These are phyloP conservation scores for Pelargonium myrrhifolium DNA, from an alignment of 441 rosid species.

Conservation along the genomic window DNA sequence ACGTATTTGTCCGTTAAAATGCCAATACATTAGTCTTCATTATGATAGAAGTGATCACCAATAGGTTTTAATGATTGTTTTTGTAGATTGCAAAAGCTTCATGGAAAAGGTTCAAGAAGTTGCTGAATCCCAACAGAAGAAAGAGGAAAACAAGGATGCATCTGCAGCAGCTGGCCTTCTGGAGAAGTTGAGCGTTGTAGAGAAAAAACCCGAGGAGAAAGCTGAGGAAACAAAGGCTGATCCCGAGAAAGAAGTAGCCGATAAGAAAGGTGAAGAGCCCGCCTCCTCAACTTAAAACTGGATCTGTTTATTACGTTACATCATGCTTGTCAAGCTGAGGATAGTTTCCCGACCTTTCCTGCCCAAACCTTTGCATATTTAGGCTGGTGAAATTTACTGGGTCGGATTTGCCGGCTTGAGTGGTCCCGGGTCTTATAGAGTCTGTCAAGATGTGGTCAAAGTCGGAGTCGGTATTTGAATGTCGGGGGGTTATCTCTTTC, in stretches of 20 bases:
- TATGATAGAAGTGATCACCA: not conserved
- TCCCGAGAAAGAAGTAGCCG: slow-evolving; percentile 28
- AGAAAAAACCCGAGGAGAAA: slow-evolving; percentile 42
- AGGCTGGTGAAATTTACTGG: slow-evolving; percentile 19
- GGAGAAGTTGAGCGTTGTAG: slow-evolving; percentile 64
- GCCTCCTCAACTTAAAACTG: slow-evolving; percentile 36
- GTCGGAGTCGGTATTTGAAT: slow-evolving; percentile 22
- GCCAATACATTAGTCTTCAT: not conserved
- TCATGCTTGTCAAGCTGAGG: slow-evolving; percentile 18
- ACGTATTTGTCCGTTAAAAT: not conserved
- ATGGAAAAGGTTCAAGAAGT: slow-evolving; percentile 67
- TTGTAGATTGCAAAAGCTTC: slow-evolving; percentile 64
- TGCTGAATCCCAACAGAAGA: slow-evolving; percentile 48
- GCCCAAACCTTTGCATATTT: slow-evolving; percentile 19
- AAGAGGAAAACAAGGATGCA: slow-evolving; percentile 65
- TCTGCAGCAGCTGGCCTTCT: slow-evolving; percentile 57
- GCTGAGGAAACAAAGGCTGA: slow-evolving; percentile 27
- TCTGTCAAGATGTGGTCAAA: slow-evolving; percentile 26
- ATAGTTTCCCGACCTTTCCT: slow-evolving; percentile 11
- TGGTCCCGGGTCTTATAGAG: slow-evolving; percentile 31
- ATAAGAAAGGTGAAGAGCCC: slow-evolving; percentile 41
- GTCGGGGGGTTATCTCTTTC: slow-evolving; percentile 25
- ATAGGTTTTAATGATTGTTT: not conserved
- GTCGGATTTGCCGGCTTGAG: slow-evolving; percentile 21
- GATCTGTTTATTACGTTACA: slow-evolving; percentile 6